phyloP scores from a whole-genome alignment of 495 filamentous ascomycete genomes.

The Aspergillus bertholletiae region DNA sequence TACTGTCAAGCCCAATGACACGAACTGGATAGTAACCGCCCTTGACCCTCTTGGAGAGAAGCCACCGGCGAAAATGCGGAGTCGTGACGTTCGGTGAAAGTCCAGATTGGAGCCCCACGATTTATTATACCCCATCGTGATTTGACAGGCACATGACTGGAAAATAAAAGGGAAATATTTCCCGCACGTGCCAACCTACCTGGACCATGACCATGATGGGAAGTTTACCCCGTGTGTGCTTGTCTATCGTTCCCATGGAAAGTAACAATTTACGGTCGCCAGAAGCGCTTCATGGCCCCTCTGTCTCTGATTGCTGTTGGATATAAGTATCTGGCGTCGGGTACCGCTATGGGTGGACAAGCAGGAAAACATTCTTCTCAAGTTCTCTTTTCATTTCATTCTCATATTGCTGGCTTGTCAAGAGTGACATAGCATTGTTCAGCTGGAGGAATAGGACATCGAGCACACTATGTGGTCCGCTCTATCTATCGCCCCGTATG shows the following conservation, averaged over 20 bases:
- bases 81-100: not conserved
- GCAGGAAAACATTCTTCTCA: not conserved
- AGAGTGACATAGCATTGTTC: not conserved
- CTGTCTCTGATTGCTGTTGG: not conserved
- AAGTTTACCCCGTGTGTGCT: conserved; percentile 5
- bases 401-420: not conserved
- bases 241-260: not conserved
- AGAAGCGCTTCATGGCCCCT: not conserved
- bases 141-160: not conserved
- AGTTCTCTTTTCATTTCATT: not conserved
- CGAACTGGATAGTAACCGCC: not conserved
- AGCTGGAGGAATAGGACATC: not conserved
- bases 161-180: conserved; percentile 2
- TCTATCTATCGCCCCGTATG: conserved; percentile 25
- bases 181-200: conserved; percentile 5
- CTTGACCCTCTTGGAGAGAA: not conserved
- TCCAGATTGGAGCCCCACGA: not conserved
- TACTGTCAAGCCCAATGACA: not conserved
- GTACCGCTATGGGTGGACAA: not conserved
- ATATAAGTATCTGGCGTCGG: not conserved
- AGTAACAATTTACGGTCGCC: not conserved
- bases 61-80: not conserved
- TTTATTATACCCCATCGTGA: not conserved
- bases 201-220: conserved; percentile 2
- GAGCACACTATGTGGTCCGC: conserved; percentile 16